Evolutionary conservation across 306 rosid genomes (phyloP).

Genomic region (Begonia peltatifolia): DNA sequence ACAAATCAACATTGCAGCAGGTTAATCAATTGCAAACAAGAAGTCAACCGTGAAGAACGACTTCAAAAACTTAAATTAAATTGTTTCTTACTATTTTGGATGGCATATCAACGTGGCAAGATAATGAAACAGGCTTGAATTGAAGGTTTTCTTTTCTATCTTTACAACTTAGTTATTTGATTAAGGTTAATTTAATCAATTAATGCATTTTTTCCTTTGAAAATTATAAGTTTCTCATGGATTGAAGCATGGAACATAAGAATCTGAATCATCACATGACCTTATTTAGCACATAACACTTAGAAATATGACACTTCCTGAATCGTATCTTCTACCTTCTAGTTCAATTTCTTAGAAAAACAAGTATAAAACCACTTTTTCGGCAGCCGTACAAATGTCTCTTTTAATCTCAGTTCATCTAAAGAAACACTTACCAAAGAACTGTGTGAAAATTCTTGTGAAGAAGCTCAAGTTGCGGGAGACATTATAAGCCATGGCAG

Average conservation of each 20-base stretch:
- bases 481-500: conserved; percentile 63
- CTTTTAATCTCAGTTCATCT: not conserved
- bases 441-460: conserved; percentile 92
- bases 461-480: conserved; percentile 95
- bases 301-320: too few relatives aligned
- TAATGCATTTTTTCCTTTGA: too few relatives aligned
- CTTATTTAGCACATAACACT: not conserved
- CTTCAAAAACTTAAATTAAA: not conserved
- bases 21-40: not conserved
- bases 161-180: not conserved
- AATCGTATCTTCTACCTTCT: not conserved
- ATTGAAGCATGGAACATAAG: too few relatives aligned
- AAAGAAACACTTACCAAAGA: conserved; percentile 57
- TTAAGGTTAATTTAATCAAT: too few relatives aligned
- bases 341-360: not conserved
- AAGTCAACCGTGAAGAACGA: not conserved
- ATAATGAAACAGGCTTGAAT: not conserved
- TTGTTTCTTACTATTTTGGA: not conserved
- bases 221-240: too few relatives aligned
- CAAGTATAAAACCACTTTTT: not conserved
- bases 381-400: not conserved
- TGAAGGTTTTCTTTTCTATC: not conserved
- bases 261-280: too few relatives aligned
- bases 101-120: not conserved
- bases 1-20: not conserved